phyloP scores from a whole-genome alignment of 2,329 filamentous ascomycete genomes.

The Trichocomaceae sp. region DNA sequence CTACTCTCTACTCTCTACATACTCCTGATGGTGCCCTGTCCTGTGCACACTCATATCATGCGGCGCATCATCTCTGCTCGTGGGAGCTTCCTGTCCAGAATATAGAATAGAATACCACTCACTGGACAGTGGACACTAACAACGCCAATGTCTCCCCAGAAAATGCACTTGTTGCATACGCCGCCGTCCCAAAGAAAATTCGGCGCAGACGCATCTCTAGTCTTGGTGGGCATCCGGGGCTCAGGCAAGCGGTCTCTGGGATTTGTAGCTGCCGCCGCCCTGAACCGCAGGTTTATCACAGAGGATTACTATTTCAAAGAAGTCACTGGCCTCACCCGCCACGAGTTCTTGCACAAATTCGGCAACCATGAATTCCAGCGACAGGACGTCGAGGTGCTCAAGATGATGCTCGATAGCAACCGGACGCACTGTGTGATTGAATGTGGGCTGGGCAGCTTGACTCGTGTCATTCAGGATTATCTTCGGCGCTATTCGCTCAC shows the following conservation, averaged over 20 bases:
- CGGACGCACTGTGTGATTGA: slow-evolving; percentile 38
- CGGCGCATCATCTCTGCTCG: too few species aligned
- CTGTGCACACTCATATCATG: background rate
- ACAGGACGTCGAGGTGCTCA: slow-evolving; percentile 37
- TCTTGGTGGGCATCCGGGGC: slow-evolving; percentile 39
- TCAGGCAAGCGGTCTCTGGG: slow-evolving; percentile 40
- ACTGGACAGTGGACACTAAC: background rate
- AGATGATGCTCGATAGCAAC: slow-evolving; percentile 41
- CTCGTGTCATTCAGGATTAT: slow-evolving; percentile 36
- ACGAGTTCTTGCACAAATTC: slow-evolving; percentile 35
- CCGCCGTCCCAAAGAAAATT: slow-evolving; percentile 22
- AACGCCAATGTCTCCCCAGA: slow-evolving; percentile 9
- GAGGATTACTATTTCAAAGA: slow-evolving; percentile 41
- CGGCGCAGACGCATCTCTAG: slow-evolving; percentile 34
- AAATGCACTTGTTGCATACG: slow-evolving; percentile 15
- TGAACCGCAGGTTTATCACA: slow-evolving; percentile 39
- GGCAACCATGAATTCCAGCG: slow-evolving; percentile 39
- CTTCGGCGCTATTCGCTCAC: slow-evolving; percentile 31
- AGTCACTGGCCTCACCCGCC: slow-evolving; percentile 35
- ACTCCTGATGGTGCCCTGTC: too few species aligned
- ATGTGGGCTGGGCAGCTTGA: slow-evolving; percentile 38
- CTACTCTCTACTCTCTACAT: too few species aligned
- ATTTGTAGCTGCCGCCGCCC: slow-evolving; percentile 37
- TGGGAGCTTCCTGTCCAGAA: background rate
- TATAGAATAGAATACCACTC: too few species aligned